These are phyloP conservation scores for Pyrus betulifolia DNA, from an alignment of 306 rosid species.

Conservation along the genomic window DNA sequence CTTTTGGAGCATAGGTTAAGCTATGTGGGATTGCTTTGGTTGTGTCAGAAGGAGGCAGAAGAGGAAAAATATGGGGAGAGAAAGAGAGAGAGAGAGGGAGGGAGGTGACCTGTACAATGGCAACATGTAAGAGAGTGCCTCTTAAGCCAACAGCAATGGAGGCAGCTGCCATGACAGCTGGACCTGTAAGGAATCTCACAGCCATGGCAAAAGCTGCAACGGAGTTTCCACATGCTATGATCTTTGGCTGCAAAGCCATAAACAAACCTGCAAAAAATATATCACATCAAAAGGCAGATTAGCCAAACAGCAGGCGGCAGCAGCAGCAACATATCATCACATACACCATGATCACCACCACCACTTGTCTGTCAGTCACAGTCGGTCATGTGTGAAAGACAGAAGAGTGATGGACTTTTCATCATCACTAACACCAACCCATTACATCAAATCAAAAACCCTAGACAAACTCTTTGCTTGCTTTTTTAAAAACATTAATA, in stretches of 20 bases:
- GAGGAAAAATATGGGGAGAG: background rate
- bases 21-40: slow-evolving; percentile 26
- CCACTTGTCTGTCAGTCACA: slow-evolving; percentile 21
- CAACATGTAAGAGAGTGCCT: slow-evolving; percentile 81
- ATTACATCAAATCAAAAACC: slow-evolving; percentile 13
- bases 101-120: slow-evolving; percentile 74
- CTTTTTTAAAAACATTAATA: slow-evolving; percentile 13
- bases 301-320: background rate
- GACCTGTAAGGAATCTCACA: slow-evolving; percentile 96
- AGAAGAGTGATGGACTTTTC: slow-evolving; percentile 21
- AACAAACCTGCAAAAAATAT: slow-evolving; percentile 60
- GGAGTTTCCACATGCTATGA: slow-evolving; percentile 96
- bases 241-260: slow-evolving; percentile 98
- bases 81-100: background rate
- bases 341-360: slow-evolving; percentile 17
- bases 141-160: slow-evolving; percentile 88
- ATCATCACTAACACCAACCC: slow-evolving; percentile 37
- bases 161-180: slow-evolving; percentile 99
- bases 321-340: background rate
- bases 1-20: slow-evolving; percentile 28
- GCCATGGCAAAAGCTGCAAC: slow-evolving; percentile 86
- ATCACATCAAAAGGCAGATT: background rate
- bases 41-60: slow-evolving; percentile 36
- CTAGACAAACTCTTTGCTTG: slow-evolving; percentile 11
- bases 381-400: slow-evolving; percentile 29